These are phyloP conservation scores for Boletus fagicola DNA, from an alignment of 768 basidiomycete species.

Conservation along the genomic window DNA sequence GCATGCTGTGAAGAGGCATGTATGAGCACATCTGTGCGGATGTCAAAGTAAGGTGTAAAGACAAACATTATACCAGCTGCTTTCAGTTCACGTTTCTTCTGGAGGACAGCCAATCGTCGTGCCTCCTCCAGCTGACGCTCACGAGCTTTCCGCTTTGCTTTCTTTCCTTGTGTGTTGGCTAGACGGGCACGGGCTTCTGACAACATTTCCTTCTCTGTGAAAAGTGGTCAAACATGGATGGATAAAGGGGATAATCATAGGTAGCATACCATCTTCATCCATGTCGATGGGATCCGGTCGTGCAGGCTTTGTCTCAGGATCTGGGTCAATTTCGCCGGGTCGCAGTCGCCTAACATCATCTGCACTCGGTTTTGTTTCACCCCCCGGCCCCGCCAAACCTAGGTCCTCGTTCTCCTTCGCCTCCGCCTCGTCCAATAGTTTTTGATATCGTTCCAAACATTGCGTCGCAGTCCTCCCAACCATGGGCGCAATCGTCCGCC, in stretches of 20 bases:
- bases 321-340: constrained; percentile 97
- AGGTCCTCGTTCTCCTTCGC: constrained; percentile 95
- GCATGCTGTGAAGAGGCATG: constrained; percentile 54
- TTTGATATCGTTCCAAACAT: constrained; percentile 97
- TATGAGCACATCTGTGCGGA: constrained; percentile 2
- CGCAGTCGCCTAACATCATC: constrained; percentile 87
- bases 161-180: constrained; percentile 99
- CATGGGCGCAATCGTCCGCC: constrained; percentile 98
- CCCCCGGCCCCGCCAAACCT: constrained; percentile 80
- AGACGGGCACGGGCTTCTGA: constrained; percentile 97
- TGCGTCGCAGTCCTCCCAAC: constrained; percentile 98
- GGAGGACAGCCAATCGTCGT: constrained; percentile 86
- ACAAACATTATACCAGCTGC: constrained; percentile 95
- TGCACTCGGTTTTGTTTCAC: constrained; percentile 80
- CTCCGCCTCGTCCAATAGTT: constrained; percentile 95
- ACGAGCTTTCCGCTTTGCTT: constrained; percentile 97
- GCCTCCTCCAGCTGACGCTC: constrained; percentile 98
- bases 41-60: background rate
- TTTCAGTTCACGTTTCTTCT: constrained; percentile 97
- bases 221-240: constrained; percentile 1
- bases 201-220: constrained; percentile 96
- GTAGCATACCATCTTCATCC: constrained; percentile 89
- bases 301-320: constrained; percentile 98
- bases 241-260: background rate
- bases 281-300: constrained; percentile 99